Evolutionary conservation across 371 early-diverging fungal genomes (phyloP).

Genomic region (Mortierella sp.): DNA sequence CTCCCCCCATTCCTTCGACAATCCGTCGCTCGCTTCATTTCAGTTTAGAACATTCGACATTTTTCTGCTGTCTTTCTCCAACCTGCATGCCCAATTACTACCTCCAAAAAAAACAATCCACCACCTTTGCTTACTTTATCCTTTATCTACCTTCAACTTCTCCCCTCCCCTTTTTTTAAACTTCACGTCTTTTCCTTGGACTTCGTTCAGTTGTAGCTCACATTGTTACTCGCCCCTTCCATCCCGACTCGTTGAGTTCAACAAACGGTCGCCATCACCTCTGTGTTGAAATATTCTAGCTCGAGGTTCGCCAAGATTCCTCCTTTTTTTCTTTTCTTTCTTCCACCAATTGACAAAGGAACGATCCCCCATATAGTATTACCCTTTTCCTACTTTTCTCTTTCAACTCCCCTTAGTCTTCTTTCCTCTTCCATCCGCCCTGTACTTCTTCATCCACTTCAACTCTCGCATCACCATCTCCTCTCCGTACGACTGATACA

Average conservation of each 20-base stretch:
- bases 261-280: not conserved
- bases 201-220: not conserved
- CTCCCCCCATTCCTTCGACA: not conserved
- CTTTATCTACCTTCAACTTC: not conserved
- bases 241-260: not conserved
- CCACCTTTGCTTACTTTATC: not conserved
- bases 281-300: not conserved
- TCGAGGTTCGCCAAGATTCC: not conserved
- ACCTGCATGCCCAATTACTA: not conserved
- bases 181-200: not conserved
- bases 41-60: not conserved
- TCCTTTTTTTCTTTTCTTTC: not conserved
- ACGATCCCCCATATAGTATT: not conserved
- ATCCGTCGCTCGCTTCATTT: not conserved
- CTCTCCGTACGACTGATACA: not conserved
- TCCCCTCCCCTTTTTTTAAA: not conserved
- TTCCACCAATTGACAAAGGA: not conserved
- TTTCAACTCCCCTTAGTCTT: not conserved
- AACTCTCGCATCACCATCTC: not conserved
- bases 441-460: not conserved
- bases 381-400: not conserved
- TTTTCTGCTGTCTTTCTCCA: too few relatives aligned
- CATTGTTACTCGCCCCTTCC: not conserved
- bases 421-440: not conserved
- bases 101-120: not conserved